Evolutionary conservation across 2,329 filamentous ascomycete genomes (phyloP), one percentile per base, ranked within the genome.

Genomic region (Nannizziopsis barbatae): DNA sequence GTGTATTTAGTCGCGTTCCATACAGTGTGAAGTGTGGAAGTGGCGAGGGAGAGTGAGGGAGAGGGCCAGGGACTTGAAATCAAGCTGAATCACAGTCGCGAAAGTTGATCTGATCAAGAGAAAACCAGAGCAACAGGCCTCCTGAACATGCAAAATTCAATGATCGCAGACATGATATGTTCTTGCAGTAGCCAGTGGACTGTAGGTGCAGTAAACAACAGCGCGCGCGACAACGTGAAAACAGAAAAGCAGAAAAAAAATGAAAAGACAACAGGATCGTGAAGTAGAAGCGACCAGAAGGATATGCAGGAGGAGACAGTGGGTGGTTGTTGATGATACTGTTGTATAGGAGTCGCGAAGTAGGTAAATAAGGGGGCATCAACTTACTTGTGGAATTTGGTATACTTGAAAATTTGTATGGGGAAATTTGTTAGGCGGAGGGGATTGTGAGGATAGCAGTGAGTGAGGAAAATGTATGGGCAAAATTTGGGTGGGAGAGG

Each of bases 361-460:
- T 27, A 42, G 36, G 43, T 15, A 38, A 32, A 30, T 40, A 36
- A 44, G 27, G 48, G 57, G 59, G 59, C 61, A 62, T 55, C 57
- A 60, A 36, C 33, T 15, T 36, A 59, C 58, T n/a, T n/a, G n/a
- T n/a, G 22, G 62, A 45, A 61, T 54, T 50, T 61, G 59, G 55
- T 62, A 61, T 64, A 66, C 61, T 58, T 59, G 31, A 62, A n/a
- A 63, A 66, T 59, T 62, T 64, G 63, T 62, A 62, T 63, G 62
- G 60, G 52, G 53, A 41, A 50, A 53, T 42, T 53, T 52, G 20
- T 52, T 53, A 50, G 53, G 55, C 53, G 53, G 56, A 56, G 53
- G 55, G 49, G 53, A 18, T 27, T 27, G 39, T 22, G 56, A 57
- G 61, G 59, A 58, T 49, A 51, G 53, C 42, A 52, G 59, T 56